A percentile compares a stretch with the other conserved stretches of the same genome.
phyloP scores from a whole-genome alignment of 257 asterid species.

The Fraxinus anomala region DNA sequence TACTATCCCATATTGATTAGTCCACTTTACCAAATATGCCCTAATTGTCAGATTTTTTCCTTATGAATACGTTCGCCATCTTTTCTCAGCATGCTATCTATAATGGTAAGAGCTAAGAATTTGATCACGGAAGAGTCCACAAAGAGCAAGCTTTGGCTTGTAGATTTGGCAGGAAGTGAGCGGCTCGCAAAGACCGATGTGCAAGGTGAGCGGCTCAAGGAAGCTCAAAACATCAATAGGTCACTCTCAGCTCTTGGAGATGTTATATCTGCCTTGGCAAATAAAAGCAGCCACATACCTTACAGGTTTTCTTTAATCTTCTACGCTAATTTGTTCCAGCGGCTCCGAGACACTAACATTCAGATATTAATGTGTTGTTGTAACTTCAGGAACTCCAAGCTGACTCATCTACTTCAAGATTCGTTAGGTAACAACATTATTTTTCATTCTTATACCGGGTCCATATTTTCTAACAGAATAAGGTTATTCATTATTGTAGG shows the following conservation, averaged over 20 bases:
- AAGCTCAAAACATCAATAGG: conserved; percentile 95
- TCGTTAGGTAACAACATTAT: conserved; percentile 60
- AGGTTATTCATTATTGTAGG: conserved; percentile 47
- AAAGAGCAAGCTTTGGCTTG: conserved; percentile 98
- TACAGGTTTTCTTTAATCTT: conserved; percentile 56
- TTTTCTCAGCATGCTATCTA: conserved; percentile 79
- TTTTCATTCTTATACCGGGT: conserved; percentile 6
- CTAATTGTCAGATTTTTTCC: neutral
- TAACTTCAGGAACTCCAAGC: conserved; percentile 76
- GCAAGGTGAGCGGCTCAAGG: conserved; percentile 97
- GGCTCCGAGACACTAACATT: neutral
- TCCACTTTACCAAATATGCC: neutral
- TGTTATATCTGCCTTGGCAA: conserved; percentile 91
- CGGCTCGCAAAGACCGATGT: conserved; percentile 94
- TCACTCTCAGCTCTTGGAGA: conserved; percentile 99
- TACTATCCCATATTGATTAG: neutral
- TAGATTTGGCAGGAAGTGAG: conserved; percentile 99
- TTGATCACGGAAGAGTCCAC: conserved; percentile 75
- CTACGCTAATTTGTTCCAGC: conserved; percentile 7
- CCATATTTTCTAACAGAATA: conserved; percentile 5
- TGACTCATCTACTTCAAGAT: conserved; percentile 94
- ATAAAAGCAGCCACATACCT: conserved; percentile 94
- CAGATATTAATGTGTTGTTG: conserved; percentile 20
- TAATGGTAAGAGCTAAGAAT: conserved; percentile 80
- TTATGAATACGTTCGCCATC: neutral